Evolutionary conservation across 306 rosid genomes (phyloP), one percentile per base, ranked within the genome.

Genomic region (Lagenaria siceraria): DNA sequence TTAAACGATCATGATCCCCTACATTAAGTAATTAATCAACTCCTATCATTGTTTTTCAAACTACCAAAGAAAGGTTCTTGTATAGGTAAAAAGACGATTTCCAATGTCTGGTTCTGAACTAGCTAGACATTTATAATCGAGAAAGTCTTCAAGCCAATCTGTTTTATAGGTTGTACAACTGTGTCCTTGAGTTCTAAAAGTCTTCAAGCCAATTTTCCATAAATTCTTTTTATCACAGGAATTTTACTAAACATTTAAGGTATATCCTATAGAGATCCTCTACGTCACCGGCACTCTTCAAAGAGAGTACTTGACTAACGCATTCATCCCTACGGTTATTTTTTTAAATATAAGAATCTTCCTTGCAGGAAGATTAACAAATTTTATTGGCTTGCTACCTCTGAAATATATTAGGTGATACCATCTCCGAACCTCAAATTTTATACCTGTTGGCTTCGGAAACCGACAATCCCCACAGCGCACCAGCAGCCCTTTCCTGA

Each of bases 401-500:
- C 15, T 9, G 56, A 13, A 14, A 46, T 15, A 46, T 24, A 70
- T 7, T 22, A 49, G 27, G 22, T 17, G 59, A 27, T 31, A 52
- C 35, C 29, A 51, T 72, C 42, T 72, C 59, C 22, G 11, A 73
- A 33, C 29, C 77, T 31, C 62, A 73, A 73, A 29, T 29, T 52
- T 2, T 11, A 77, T 86, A 96, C 99, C 99, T 96, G 78, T 96
- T 96, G 81, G 96, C 91, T 89, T 96, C 99, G 24, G 99, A 96
- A 80, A 96, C 98, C 29, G 99, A 96, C 85, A 96, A 81, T 86
- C 99, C 99, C 99, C 99, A 96, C 56, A 96, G 96, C 81, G 99
- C 99, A 85, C 99, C 99, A 53, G 99, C 99, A 74, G 99, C 99
- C 85, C 99, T 89, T 88, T 96, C 99, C 82, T 96, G 99, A 84